Conservation (phyloP, 768 basidiomycete genomes). For the Gymnopilus dilepis region DNA sequence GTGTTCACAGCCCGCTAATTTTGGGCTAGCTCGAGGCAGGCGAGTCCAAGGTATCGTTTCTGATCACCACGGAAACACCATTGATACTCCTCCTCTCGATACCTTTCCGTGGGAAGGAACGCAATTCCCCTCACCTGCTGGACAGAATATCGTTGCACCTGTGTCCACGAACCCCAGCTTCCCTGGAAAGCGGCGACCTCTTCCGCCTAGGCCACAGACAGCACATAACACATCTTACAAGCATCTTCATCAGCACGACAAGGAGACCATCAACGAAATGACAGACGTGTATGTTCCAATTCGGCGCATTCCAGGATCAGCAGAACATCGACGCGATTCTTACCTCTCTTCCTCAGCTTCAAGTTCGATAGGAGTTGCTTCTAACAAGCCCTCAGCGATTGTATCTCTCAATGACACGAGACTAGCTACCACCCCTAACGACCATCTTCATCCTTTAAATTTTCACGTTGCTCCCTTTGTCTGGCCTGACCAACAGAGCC, state of each 20-base stretch:
- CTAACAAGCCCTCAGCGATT: no score
- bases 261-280: not conserved
- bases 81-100: not conserved
- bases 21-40: not conserved
- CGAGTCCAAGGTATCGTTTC: slow-evolving; percentile 2
- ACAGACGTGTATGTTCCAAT: not conserved
- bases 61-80: not conserved
- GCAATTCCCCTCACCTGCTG: not conserved
- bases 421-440: no score
- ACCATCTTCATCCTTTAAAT: no score
- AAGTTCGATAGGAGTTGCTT: no score
- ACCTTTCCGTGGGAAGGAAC: not conserved
- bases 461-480: no score
- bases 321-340: not conserved
- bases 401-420: no score
- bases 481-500: no score
- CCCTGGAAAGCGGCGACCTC: not conserved
- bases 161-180: not conserved
- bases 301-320: not conserved
- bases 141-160: not conserved
- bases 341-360: not conserved
- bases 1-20: no score
- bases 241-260: not conserved
- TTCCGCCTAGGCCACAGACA: not conserved
- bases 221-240: not conserved